phyloP scores from a whole-genome alignment of 176 grass and related monocot genomes.

The Cenchrus americanus region DNA sequence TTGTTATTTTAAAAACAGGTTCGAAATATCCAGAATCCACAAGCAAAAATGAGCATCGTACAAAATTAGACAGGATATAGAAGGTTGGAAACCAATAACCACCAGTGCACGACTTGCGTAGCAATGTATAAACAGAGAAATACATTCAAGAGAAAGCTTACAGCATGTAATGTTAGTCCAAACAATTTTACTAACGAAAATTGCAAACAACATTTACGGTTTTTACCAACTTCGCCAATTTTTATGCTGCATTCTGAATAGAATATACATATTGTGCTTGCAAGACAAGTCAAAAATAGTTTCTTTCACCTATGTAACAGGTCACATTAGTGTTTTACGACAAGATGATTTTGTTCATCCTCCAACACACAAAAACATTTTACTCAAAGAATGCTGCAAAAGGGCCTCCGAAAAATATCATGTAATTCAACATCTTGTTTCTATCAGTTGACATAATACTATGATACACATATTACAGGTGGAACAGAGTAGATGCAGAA shows the following conservation, averaged over 20 bases:
- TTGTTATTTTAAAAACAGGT: background rate
- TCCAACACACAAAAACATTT: background rate
- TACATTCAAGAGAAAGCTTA: background rate
- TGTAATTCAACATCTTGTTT: background rate
- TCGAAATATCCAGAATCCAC: background rate
- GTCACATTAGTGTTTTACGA: background rate
- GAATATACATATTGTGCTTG: background rate
- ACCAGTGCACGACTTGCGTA: background rate
- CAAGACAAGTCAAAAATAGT: background rate
- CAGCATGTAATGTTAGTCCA: background rate
- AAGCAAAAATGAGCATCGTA: background rate
- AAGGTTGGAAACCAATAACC: background rate
- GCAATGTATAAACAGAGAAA: background rate
- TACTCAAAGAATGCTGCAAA: slow-evolving; percentile 3
- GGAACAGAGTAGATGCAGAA: background rate
- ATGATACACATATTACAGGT: background rate
- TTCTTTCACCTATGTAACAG: background rate
- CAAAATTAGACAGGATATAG: background rate
- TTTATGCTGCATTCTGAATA: background rate
- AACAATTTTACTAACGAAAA: background rate
- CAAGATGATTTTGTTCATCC: background rate
- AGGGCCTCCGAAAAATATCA: background rate
- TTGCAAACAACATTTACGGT: background rate
- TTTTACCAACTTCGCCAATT: background rate
- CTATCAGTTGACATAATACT: background rate